Percentiles rank a stretch among this genome's conserved stretches.
Conservation (phyloP, 2,329 filamentous ascomycete genomes). For the Orbilia oligospora region DNA sequence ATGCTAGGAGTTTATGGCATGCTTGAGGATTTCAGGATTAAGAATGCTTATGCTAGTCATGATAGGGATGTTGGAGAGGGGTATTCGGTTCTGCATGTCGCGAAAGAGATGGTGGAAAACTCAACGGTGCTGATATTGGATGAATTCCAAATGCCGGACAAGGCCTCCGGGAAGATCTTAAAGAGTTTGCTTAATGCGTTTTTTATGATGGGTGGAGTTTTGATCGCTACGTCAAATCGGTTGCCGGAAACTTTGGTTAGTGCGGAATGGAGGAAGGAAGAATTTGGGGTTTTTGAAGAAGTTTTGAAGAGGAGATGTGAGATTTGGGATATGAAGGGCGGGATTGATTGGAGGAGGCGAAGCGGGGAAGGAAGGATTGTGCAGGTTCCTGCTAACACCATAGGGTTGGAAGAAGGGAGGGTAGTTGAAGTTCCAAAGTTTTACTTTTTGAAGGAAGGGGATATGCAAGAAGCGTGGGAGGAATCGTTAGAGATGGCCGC, state of each 20-base stretch:
- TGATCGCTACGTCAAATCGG: slow-evolving; percentile 84
- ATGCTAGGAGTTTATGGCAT: slow-evolving; percentile 84
- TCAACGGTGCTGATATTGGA: slow-evolving; percentile 84
- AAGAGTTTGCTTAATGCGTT: slow-evolving; percentile 84
- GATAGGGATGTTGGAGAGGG: slow-evolving; percentile 67
- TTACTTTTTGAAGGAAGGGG: slow-evolving; percentile 41
- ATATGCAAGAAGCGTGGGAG: slow-evolving; percentile 52
- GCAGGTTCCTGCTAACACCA: slow-evolving; percentile 18
- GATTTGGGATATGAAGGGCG: slow-evolving; percentile 86
- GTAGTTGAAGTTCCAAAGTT: slow-evolving; percentile 52
- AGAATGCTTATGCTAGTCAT: background rate
- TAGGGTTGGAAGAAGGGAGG: slow-evolving; percentile 54
- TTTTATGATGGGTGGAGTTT: slow-evolving; percentile 84
- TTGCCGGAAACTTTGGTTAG: slow-evolving; percentile 86
- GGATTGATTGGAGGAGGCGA: slow-evolving; percentile 77
- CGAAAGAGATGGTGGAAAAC: slow-evolving; percentile 77
- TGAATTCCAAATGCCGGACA: slow-evolving; percentile 86
- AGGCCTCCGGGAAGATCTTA: slow-evolving; percentile 82
- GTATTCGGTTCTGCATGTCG: slow-evolving; percentile 78
- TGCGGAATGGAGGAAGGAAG: slow-evolving; percentile 76
- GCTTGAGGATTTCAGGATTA: slow-evolving; percentile 75
- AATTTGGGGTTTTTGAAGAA: slow-evolving; percentile 82
- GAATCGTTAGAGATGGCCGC: slow-evolving; percentile 23
- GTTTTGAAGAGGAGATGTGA: slow-evolving; percentile 83
- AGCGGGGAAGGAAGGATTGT: slow-evolving; percentile 68